Evolutionary conservation across 1,139 yeast genomes (phyloP).

Genomic region (Saccharomycopsis hybrid): DNA sequence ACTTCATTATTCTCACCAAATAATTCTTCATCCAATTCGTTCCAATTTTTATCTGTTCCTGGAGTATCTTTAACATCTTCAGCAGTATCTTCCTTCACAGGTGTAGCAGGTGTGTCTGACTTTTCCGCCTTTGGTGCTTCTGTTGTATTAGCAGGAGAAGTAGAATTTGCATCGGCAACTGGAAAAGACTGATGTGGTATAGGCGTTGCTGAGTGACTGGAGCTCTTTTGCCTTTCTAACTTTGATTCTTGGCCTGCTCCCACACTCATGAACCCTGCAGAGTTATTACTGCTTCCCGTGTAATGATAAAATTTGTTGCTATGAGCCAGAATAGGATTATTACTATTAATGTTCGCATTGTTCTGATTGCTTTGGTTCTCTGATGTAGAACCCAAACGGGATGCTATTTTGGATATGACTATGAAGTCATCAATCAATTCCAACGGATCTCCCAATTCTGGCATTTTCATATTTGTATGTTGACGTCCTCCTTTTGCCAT

Average conservation of each 20-base stretch:
- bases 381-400: neutral
- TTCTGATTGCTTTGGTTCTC: neutral
- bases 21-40: constrained; percentile 35
- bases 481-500: neutral
- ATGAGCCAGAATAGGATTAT: neutral
- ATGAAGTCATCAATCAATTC: constrained; percentile 13
- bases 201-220: neutral
- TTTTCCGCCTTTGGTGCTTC: too few relatives aligned
- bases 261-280: neutral
- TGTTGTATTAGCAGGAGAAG: too few relatives aligned
- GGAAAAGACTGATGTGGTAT: too few relatives aligned
- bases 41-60: constrained; percentile 28
- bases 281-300: neutral
- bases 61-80: constrained; percentile 20
- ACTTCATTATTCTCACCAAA: constrained; percentile 37
- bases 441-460: constrained; percentile 9
- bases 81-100: neutral
- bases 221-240: neutral
- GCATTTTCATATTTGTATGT: too few relatives aligned
- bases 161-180: too few relatives aligned
- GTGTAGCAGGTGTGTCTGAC: too few relatives aligned
- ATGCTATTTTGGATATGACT: constrained; percentile 5
- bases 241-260: neutral
- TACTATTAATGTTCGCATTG: neutral
- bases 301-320: too few relatives aligned